phyloP scores from a whole-genome alignment of 768 basidiomycete genomes.

The Mycena venus region DNA sequence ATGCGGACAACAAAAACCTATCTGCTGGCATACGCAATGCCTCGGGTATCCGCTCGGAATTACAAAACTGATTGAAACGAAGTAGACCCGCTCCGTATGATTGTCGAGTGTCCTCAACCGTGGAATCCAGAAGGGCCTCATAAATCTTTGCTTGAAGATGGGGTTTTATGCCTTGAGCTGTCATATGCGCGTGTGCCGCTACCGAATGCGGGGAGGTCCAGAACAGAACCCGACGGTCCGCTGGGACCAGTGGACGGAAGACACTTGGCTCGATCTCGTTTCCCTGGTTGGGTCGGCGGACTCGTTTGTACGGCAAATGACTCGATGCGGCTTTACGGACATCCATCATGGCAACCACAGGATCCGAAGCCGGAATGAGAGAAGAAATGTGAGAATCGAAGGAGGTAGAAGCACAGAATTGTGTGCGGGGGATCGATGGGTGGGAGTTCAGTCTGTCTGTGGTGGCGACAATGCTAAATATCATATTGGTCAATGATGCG shows the following conservation, averaged over 20 bases:
- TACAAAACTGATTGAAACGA: constrained; percentile 41
- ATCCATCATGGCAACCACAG: background rate
- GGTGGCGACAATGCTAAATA: too few relatives aligned
- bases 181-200: background rate
- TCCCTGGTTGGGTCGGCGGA: background rate
- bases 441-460: too few relatives aligned
- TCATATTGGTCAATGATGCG: too few relatives aligned
- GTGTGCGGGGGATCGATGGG: too few relatives aligned
- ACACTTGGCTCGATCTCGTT: background rate
- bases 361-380: background rate
- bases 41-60: background rate
- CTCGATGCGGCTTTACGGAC: background rate
- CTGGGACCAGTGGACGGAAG: constrained; percentile 18
- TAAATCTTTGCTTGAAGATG: background rate
- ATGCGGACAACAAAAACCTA: background rate
- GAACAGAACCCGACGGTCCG: constrained; percentile 1
- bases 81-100: constrained; percentile 46
- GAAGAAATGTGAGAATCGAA: background rate
- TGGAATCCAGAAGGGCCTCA: background rate
- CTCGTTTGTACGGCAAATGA: background rate
- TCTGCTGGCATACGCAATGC: background rate
- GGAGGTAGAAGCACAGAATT: background rate
- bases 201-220: constrained; percentile 28
- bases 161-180: background rate
- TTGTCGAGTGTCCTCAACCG: background rate